Base-by-base conservation (phyloP, 2,329 filamentous ascomycete genomes). In the Fusarium concolor region DNA sequence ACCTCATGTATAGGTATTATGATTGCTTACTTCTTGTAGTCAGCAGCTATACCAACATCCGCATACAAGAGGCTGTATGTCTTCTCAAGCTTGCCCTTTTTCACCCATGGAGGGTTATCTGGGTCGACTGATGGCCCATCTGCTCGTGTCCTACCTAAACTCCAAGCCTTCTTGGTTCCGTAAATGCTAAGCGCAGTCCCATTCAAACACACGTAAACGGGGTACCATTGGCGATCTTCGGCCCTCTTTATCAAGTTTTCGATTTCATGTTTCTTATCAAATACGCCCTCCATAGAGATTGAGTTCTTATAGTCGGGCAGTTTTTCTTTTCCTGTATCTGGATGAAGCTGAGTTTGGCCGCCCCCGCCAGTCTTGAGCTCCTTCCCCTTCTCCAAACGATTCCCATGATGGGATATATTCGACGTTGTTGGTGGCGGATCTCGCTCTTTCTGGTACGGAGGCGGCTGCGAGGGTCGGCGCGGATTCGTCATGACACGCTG, bases 21-120 rank as follows among this genome's bases (percentile, higher is more conserved):
- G n/a, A 10, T 39, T 54, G 82, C 86, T 71, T 78, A 89, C 85
- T 92, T 92, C 71, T 86, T 84, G 75, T 92, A 90, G 77, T 94
- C 91, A 17, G 88, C 86, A 11, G 92, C 91, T 64, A 93, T 86
- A 12, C 91, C 91, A 22, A 91, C 87, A 77, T 94, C 91, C 22
- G 91, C 91, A 75, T 93, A 89, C 67, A 92, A 86, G 46, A 94
- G 82, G 52, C 88, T 91, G 75, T 92, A 94, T n/a, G 85, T 86
- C 75, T 84, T 87, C 66, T 92, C 80, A 37, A 93, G 78, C 56
- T 82, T 82, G 20, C 86, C 86, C 62, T 79, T 83, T 68, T 80
- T 85, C 42, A 85, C 77, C 81, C 78, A 90, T 39, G 79, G 82
- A 28, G 81, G 86, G 70, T 80, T 82, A 72, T 85, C 84, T 18